Percentiles rank a stretch among this genome's conserved stretches.
phyloP scores from a whole-genome alignment of 805 yeast species.

The Pichia heedii region DNA sequence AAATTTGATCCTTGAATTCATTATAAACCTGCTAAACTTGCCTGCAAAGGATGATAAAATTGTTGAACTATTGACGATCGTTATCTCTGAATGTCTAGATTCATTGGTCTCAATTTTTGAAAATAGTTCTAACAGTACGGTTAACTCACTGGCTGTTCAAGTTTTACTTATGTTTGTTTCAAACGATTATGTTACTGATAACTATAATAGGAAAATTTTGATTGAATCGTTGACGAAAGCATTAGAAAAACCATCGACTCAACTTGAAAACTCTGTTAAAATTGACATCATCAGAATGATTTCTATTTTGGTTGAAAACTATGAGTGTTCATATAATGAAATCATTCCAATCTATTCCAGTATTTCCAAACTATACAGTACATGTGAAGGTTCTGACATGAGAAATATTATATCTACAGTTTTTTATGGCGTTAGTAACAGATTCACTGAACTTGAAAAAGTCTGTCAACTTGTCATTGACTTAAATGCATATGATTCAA shows the following conservation, averaged over 20 bases:
- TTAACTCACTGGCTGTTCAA: constrained; percentile 44
- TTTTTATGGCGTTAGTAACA: constrained; percentile 48
- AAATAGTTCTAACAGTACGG: constrained; percentile 32
- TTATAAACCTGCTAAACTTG: constrained; percentile 35
- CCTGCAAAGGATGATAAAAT: constrained; percentile 34
- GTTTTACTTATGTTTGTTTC: constrained; percentile 45
- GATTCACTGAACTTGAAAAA: constrained; percentile 33
- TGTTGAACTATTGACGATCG: constrained; percentile 40
- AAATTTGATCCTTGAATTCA: constrained; percentile 44
- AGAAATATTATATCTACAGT: constrained; percentile 54
- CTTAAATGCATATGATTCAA: constrained; percentile 59
- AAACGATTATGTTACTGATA: constrained; percentile 48
- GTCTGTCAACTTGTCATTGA: constrained; percentile 50
- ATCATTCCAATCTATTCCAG: constrained; percentile 28
- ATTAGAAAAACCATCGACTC: constrained; percentile 47
- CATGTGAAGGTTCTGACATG: constrained; percentile 49
- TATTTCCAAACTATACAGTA: constrained; percentile 40
- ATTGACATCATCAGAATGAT: constrained; percentile 50
- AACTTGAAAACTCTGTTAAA: constrained; percentile 44
- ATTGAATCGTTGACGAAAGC: constrained; percentile 50
- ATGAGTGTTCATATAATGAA: constrained; percentile 44
- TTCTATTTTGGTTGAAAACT: constrained; percentile 42
- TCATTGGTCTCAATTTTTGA: constrained; percentile 43
- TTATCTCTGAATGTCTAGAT: constrained; percentile 48
- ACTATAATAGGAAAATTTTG: constrained; percentile 42